phyloP scores from a whole-genome alignment of 2,329 filamentous ascomycete genomes.

The Zymoseptoria ardabiliae region DNA sequence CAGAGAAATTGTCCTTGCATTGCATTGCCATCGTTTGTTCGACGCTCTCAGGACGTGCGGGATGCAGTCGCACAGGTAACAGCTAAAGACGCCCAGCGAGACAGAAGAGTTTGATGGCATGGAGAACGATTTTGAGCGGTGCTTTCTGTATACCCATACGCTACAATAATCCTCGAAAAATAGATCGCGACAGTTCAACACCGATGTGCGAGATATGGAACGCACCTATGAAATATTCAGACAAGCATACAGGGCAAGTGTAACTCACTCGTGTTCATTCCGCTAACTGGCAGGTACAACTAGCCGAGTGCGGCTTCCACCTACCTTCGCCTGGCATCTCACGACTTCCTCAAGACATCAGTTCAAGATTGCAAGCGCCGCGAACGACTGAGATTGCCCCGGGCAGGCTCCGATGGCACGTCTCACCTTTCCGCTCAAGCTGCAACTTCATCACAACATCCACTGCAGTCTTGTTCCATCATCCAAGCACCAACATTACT shows the following conservation, averaged over 20 bases:
- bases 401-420: neutral
- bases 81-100: neutral
- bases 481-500: constrained; percentile 15
- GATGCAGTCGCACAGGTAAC: neutral
- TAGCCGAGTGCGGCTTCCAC: neutral
- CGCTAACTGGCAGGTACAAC: neutral
- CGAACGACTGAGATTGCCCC: neutral
- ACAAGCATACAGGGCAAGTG: neutral
- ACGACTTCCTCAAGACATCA: neutral
- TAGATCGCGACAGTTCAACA: neutral
- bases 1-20: too few relatives aligned
- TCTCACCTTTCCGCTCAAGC: neutral
- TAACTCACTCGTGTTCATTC: too few relatives aligned
- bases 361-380: neutral
- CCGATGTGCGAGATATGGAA: neutral
- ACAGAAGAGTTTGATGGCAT: neutral
- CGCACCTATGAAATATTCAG: neutral
- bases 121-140: neutral
- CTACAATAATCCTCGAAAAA: neutral
- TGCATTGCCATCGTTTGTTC: too few relatives aligned
- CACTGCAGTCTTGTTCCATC: constrained; percentile 9
- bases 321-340: neutral
- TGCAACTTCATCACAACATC: constrained; percentile 4
- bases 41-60: neutral
- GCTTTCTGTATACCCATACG: neutral